Conservation (phyloP, 306 rosid genomes). For the Astragalus membranaceus region DNA sequence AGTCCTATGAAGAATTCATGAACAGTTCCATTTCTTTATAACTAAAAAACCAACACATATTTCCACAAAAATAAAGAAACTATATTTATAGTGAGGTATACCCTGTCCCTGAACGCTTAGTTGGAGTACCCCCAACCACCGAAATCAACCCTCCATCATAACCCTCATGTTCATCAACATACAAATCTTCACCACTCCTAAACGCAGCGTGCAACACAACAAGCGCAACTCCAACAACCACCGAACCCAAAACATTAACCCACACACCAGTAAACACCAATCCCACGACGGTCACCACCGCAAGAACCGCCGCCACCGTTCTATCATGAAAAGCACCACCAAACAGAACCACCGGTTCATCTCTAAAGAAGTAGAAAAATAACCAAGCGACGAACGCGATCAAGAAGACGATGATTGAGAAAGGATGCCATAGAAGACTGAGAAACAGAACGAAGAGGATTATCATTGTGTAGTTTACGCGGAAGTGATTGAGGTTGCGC, state of each 20-base stretch:
- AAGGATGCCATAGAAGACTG: constrained; percentile 35
- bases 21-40: not conserved
- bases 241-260: constrained; percentile 54
- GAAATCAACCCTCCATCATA: constrained; percentile 63
- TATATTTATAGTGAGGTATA: constrained; percentile 29
- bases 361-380: constrained; percentile 49
- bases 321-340: constrained; percentile 36
- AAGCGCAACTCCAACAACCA: constrained; percentile 34
- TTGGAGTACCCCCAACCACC: constrained; percentile 60
- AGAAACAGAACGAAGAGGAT: constrained; percentile 43
- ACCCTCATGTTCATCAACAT: constrained; percentile 48
- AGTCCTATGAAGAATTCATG: not conserved
- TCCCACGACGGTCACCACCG: constrained; percentile 41
- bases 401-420: constrained; percentile 64
- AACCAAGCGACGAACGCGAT: constrained; percentile 51
- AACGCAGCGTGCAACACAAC: constrained; percentile 53
- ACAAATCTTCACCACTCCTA: constrained; percentile 60
- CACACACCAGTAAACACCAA: constrained; percentile 50
- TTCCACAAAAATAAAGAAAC: not conserved
- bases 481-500: constrained; percentile 61
- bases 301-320: constrained; percentile 29
- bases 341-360: constrained; percentile 29
- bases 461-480: constrained; percentile 53
- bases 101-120: constrained; percentile 25
- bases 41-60: not conserved